A percentile compares a stretch with the other conserved stretches of the same genome.
These are phyloP conservation scores for Exophiala lecanii-corni DNA, from an alignment of 2,329 filamentous ascomycete genomes.

Conservation along the genomic window DNA sequence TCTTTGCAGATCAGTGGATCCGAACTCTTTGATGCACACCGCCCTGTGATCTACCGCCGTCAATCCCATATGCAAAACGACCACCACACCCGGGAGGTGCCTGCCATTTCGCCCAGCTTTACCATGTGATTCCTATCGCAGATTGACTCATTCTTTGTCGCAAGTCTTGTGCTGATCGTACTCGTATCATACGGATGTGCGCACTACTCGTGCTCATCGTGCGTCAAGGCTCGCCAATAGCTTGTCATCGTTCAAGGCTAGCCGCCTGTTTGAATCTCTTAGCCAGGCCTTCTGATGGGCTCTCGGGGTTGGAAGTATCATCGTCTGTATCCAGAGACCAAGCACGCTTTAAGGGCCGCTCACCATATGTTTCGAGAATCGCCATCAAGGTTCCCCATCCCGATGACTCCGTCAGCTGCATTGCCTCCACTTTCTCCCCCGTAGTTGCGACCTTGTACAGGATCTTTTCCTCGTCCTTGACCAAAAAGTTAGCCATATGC, in stretches of 20 bases:
- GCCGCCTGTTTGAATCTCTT: slow-evolving; percentile 58
- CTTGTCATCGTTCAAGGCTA: slow-evolving; percentile 19
- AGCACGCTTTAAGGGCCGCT: slow-evolving; percentile 54
- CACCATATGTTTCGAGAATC: slow-evolving; percentile 90
- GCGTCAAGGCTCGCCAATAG: no score
- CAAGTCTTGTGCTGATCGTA: no score
- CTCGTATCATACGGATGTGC: no score
- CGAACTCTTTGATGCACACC: no score
- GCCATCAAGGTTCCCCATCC: slow-evolving; percentile 93
- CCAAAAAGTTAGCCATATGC: slow-evolving; percentile 11
- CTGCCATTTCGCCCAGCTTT: no score
- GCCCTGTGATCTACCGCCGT: no score
- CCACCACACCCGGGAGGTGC: no score
- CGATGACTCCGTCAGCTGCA: slow-evolving; percentile 76
- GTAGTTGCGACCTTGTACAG: slow-evolving; percentile 79
- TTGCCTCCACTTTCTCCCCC: slow-evolving; percentile 74
- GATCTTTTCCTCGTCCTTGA: slow-evolving; percentile 80
- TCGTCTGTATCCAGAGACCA: slow-evolving; percentile 32
- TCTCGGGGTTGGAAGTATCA: slow-evolving; percentile 43
- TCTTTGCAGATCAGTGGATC: no score
- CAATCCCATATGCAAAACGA: no score
- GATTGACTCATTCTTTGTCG: no score
- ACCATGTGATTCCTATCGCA: no score
- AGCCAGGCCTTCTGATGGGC: slow-evolving; percentile 53
- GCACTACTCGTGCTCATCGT: no score